phyloP scores from a whole-genome alignment of 345 rosid species.

The Tarenaya hassleriana region DNA sequence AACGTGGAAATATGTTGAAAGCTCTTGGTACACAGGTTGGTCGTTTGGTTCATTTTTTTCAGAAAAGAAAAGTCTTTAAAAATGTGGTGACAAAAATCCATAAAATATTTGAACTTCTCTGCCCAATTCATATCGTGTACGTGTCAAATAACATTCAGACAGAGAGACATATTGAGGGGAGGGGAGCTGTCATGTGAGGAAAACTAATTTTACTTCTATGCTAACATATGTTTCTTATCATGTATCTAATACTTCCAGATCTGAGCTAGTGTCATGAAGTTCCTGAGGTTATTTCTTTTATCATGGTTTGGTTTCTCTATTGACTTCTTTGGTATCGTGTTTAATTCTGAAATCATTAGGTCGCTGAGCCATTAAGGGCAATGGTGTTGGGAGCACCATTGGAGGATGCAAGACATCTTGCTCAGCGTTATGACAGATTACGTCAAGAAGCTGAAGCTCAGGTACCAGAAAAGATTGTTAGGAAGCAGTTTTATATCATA shows the following conservation, averaged over 20 bases:
- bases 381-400: conserved; percentile 94
- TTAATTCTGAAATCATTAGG: conserved; percentile 34
- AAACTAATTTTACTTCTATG: not conserved
- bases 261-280: conserved; percentile 8
- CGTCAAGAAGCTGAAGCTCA: conserved; percentile 98
- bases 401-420: conserved; percentile 98
- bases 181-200: not conserved
- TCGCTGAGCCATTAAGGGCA: conserved; percentile 93
- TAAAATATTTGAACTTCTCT: not conserved
- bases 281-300: conserved; percentile 8
- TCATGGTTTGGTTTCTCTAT: conserved; percentile 8
- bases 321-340: conserved; percentile 8
- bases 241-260: not conserved
- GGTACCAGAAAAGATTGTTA: conserved; percentile 33
- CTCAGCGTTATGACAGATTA: conserved; percentile 94
- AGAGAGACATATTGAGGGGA: no score
- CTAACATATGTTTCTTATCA: not conserved
- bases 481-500: conserved; percentile 4
- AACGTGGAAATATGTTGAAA: conserved; percentile 78
- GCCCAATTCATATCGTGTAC: not conserved
- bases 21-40: conserved; percentile 92
- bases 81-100: not conserved
- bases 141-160: conserved; percentile 2
- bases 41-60: conserved; percentile 2
- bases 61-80: not conserved